Evolutionary conservation across 163 green algal genomes (phyloP).

Genomic region (Chlamydomonas reinhardtii): DNA sequence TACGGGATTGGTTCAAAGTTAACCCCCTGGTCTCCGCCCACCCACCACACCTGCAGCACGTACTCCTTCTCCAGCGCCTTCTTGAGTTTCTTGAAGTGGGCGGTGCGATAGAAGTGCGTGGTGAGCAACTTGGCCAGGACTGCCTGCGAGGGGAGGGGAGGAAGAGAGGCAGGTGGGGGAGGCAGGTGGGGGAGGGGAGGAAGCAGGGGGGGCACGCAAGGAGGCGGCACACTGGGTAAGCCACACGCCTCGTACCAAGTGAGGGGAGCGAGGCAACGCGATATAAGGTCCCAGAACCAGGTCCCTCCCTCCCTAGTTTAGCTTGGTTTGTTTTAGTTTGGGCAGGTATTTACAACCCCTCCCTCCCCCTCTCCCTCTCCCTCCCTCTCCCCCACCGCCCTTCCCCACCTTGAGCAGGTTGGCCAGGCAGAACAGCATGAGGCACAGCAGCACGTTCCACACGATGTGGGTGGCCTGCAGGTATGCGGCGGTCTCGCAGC

Average conservation of each 20-base stretch:
- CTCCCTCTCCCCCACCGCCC: no score
- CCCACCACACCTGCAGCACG: slow-evolving; percentile 31
- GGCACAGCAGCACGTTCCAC: slow-evolving; percentile 63
- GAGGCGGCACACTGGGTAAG: no score
- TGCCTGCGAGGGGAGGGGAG: background rate
- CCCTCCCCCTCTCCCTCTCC: no score
- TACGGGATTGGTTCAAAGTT: no score
- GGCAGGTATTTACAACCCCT: no score
- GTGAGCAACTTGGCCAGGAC: slow-evolving; percentile 61
- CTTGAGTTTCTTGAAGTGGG: slow-evolving; percentile 66
- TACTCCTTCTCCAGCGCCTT: slow-evolving; percentile 59
- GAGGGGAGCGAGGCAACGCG: no score
- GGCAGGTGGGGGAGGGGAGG: background rate
- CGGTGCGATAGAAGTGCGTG: slow-evolving; percentile 67
- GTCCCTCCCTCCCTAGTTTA: no score
- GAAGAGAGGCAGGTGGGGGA: background rate
- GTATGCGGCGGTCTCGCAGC: slow-evolving; percentile 24
- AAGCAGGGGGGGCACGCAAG: background rate
- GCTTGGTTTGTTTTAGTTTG: no score
- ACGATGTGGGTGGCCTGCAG: slow-evolving; percentile 50
- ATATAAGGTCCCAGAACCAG: no score
- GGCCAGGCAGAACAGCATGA: slow-evolving; percentile 61
- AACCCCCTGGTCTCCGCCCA: no score
- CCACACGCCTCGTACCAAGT: no score
- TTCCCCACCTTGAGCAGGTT: slow-evolving; percentile 57